Conservation (phyloP, 192 early-diverging fungal genomes). For the Coemansia sp. region DNA sequence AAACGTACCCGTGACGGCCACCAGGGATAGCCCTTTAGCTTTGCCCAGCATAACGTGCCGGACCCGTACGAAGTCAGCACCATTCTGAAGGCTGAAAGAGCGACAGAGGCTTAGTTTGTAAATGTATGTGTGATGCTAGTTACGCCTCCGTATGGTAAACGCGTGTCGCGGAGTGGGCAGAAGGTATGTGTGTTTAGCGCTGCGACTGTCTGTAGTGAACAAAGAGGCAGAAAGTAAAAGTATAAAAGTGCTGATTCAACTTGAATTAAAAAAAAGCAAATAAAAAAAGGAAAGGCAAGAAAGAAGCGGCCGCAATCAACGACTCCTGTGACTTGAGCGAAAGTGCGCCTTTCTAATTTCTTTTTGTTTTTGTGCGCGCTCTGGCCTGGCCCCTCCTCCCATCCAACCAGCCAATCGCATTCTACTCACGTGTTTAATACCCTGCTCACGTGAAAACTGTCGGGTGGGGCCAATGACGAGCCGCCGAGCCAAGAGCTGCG, state of each 20-base stretch:
- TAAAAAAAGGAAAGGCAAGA: neutral
- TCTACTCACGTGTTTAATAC: neutral
- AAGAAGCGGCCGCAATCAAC: conserved; percentile 1
- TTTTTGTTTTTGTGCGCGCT: neutral
- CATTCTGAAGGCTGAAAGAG: conserved; percentile 19
- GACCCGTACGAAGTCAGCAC: conserved; percentile 45
- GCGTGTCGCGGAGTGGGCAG: neutral
- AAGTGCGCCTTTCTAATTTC: conserved; percentile 1
- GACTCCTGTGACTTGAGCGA: neutral
- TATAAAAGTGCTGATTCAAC: neutral
- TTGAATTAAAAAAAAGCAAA: conserved; percentile 2
- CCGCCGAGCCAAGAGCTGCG: neutral
- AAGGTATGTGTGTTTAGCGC: neutral
- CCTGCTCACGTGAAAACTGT: conserved; percentile 16
- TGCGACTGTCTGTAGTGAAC: neutral
- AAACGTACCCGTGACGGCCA: conserved; percentile 55
- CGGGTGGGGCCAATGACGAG: neutral
- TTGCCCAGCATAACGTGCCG: conserved; percentile 56
- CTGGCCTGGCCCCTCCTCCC: conserved; percentile 6
- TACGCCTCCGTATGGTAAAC: neutral
- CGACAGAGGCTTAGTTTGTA: neutral
- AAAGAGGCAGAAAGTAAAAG: neutral
- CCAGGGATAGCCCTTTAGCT: conserved; percentile 57
- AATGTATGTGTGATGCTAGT: neutral
- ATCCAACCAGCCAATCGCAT: neutral